Evolutionary conservation across 371 early-diverging fungal genomes (phyloP).

Genomic region (Pancytospora epiphaga): DNA sequence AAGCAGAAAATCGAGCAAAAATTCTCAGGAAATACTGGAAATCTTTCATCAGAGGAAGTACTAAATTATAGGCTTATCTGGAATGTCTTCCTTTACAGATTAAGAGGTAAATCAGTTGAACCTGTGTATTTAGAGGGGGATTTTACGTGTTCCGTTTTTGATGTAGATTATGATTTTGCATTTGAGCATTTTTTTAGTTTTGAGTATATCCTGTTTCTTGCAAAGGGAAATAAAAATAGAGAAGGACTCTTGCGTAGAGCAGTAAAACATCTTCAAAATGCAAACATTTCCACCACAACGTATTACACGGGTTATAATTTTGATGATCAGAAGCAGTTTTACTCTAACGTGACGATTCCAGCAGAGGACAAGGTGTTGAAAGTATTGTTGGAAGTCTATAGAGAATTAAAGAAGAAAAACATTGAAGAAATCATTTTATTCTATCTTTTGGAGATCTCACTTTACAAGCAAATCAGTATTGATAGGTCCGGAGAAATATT

Average conservation of each 20-base stretch:
- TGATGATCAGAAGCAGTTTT: slow-evolving; percentile 11
- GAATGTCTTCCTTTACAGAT: no score
- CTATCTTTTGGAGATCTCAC: background rate
- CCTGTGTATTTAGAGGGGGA: slow-evolving; percentile 9
- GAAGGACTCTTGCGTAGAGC: background rate
- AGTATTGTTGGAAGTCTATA: background rate
- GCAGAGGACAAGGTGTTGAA: background rate
- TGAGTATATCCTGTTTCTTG: slow-evolving; percentile 17
- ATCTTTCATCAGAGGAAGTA: no score
- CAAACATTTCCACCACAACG: slow-evolving; percentile 9
- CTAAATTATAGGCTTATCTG: no score
- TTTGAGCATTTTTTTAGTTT: slow-evolving; percentile 7
- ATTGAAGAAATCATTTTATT: background rate
- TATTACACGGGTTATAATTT: slow-evolving; percentile 21
- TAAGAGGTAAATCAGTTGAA: background rate
- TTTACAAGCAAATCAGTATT: background rate
- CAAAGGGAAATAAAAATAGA: background rate
- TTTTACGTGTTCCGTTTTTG: background rate
- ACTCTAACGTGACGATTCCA: slow-evolving; percentile 7
- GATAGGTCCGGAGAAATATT: background rate
- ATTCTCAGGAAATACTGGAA: no score
- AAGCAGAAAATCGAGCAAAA: no score
- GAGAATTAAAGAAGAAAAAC: background rate
- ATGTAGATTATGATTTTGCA: slow-evolving; percentile 20
- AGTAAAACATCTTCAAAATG: background rate